phyloP scores from a whole-genome alignment of 805 yeast genomes.

The Saccharomycopsis guyanensis region DNA sequence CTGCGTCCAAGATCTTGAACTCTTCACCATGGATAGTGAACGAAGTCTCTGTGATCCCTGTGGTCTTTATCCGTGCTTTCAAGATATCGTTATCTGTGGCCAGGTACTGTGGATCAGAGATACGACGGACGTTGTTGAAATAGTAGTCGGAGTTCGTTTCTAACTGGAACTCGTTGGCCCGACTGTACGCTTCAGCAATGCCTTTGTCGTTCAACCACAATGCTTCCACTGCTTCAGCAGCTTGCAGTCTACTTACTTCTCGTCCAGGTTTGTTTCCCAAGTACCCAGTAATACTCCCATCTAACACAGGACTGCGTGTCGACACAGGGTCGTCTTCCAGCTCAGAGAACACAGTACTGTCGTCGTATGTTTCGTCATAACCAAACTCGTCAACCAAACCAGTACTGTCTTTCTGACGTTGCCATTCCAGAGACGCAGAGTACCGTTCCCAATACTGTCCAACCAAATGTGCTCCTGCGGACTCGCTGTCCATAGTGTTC shows the following conservation, averaged over 20 bases:
- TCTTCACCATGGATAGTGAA: conserved; percentile 60
- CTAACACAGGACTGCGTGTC: not conserved
- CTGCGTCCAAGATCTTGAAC: conserved; percentile 86
- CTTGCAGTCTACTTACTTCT: conserved; percentile 34
- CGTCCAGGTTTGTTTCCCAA: conserved; percentile 1
- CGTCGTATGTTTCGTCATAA: conserved; percentile 22
- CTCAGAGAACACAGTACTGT: conserved; percentile 12
- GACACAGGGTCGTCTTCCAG: not conserved
- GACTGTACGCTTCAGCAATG: conserved; percentile 45
- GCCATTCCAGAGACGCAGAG: conserved; percentile 44
- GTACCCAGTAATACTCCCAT: conserved; percentile 8
- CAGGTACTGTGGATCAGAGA: conserved; percentile 54
- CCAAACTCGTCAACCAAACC: conserved; percentile 36
- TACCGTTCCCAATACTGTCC: conserved; percentile 58
- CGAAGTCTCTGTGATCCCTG: conserved; percentile 85
- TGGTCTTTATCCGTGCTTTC: conserved; percentile 87
- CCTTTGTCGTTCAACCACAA: conserved; percentile 73
- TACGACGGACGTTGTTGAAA: conserved; percentile 62
- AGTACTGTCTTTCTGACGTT: conserved; percentile 46
- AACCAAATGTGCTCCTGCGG: conserved; percentile 40
- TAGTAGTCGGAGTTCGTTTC: conserved; percentile 80
- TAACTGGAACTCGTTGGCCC: conserved; percentile 73
- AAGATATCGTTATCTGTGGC: conserved; percentile 81
- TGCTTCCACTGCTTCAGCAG: conserved; percentile 61
- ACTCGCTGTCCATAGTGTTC: conserved; percentile 48